Evolutionary conservation across 805 yeast species (phyloP), one percentile per base, ranked within the genome.

Genomic region (Pichia eremophila): DNA sequence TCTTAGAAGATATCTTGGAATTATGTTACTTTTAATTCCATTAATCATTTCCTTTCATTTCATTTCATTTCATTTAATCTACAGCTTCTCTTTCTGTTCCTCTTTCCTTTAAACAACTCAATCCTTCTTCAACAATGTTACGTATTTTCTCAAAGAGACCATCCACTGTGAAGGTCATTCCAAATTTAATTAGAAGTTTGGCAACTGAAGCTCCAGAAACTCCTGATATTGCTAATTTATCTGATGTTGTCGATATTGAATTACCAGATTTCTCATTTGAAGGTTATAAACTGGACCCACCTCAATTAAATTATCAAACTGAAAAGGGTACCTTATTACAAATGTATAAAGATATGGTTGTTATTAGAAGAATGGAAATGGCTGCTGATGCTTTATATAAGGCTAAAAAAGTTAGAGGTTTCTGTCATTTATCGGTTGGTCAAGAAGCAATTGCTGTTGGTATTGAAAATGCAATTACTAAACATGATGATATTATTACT

Each of bases 361-460:
- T 83, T 57, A 81, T 91, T 66, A 83, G 95, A 78, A 85, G 99
- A 72, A 82, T 93, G 93, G 99, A 93, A 75, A 91, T 93, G 96
- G 95, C 96, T 39, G 81, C 98, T 52, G 99, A 93, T 67, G 98
- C 97, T 32, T 75, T 93, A 55, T 93, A 93, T 77, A 93, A 93
- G 76, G 96, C 98, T 62, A 93, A 93, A 77, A 89, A 91, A 74
- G 90, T 93, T 64, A 81, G 98, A 75, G 99, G 99, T 60, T 93
- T 93, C 83, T 93, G 99, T 73, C 99, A 93, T 71, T 79, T 93
- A 74, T 86, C 96, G 14, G 89, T 87, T 54, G 99, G 99, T 63
- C 99, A 93, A 74, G 99, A 93, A 74, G 99, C 99, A 54, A 80
- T 93, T 70, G 96, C 99, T 54, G 97, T 91, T 53, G 99, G 99